A percentile compares a stretch with the other conserved stretches of the same genome.
Conservation (phyloP, 75 land plant genomes). For the Pseudotsuga menziesii region DNA sequence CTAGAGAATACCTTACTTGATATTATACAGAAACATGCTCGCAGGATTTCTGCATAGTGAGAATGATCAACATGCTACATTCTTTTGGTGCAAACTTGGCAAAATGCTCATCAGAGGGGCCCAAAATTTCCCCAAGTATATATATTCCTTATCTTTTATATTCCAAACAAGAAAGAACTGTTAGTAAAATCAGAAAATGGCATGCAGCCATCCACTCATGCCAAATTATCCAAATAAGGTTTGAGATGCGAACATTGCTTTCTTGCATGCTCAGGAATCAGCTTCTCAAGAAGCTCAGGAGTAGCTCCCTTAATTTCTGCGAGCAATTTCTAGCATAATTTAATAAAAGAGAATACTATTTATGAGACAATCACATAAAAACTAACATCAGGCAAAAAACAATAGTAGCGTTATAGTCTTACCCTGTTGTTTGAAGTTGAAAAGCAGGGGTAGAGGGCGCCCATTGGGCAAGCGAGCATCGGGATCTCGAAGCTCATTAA, state of each 20-base stretch:
- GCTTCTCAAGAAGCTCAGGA: neutral
- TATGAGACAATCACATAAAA: neutral
- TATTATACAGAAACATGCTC: too few relatives aligned
- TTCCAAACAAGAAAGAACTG: too few relatives aligned
- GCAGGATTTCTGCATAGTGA: too few relatives aligned
- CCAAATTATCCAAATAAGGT: neutral
- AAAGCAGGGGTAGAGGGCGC: conserved; percentile 55
- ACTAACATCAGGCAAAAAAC: neutral
- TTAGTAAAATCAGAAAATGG: too few relatives aligned
- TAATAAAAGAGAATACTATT: neutral
- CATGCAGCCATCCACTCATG: neutral
- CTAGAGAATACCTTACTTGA: too few relatives aligned
- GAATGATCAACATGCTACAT: too few relatives aligned
- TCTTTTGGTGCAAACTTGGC: too few relatives aligned
- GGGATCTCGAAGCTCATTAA: conserved; percentile 70
- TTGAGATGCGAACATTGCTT: neutral
- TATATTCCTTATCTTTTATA: too few relatives aligned
- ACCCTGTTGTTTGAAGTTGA: conserved; percentile 71
- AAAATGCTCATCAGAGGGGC: too few relatives aligned
- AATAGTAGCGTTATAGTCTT: neutral
- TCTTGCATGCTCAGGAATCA: neutral
- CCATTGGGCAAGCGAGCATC: conserved; percentile 63
- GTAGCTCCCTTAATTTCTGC: neutral
- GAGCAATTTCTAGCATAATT: neutral
- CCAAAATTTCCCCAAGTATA: too few relatives aligned